Evolutionary conservation across 176 grass and related monocot genomes (phyloP), one percentile per base, ranked within the genome.

Genomic region (Triticum dicoccoides): DNA sequence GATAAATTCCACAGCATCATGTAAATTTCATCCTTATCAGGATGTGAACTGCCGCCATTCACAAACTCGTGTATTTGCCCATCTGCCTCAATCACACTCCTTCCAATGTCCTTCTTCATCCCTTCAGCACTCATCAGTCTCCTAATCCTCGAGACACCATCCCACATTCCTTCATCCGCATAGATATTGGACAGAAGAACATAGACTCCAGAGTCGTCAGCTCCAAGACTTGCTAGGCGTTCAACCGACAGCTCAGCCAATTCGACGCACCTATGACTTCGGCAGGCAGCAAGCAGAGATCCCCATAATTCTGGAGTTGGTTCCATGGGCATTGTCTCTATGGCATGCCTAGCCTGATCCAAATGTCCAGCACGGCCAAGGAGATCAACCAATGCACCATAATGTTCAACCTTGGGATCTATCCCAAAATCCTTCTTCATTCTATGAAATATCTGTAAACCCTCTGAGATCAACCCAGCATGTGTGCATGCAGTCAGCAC

Each of bases 161-260:
- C 81, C 91, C 93, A 92, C 93, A 91, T 92, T 49, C 86, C 91
- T 66, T 92, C 84, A 59, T 90, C 88, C 24, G 93, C 91, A 65
- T 95, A 95, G 62, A 92, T 92, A 79, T 95, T 95, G 39, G 88
- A 95, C 25, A 95, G 58, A 75, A 95, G 88, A 66, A 92, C 89
- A 68, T 91, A 92, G 17, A 91, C 93, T 74, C 88, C 93, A 27
- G 88, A 77, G 33, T 91, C 93, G 72, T 91, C 89, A 11, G 93
- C 93, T 77, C 88, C 91, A 49, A 92, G 88, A 81, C 69, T 80
- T 39, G 63, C 86, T 61, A 95, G 84, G 33, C 65, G 86, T 54
- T 95, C 91, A 62, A 92, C 86, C 1, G 86, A 73, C 15, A 88
- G 34, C 81, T 91, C 91, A 89, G 93, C 91, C 80, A 95, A 61